These are phyloP conservation scores for Toxoplasma gondii DNA, from an alignment of 169 alveolate genomes.

Conservation along the genomic window DNA sequence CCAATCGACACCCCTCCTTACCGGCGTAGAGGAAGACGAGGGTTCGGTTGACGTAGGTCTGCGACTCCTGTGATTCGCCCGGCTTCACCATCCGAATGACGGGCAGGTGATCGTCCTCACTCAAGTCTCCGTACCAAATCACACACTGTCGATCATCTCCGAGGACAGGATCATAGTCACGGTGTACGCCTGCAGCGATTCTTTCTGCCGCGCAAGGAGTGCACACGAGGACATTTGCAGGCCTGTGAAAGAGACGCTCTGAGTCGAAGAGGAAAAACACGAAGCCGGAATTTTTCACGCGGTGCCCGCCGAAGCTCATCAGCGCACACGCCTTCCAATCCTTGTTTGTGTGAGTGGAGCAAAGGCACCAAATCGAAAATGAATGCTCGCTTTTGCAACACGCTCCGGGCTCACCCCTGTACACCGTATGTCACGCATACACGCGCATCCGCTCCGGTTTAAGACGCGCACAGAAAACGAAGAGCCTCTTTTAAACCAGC, in stretches of 20 bases:
- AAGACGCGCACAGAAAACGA: neutral
- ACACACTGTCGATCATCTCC: constrained; percentile 91
- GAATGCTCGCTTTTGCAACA: too few species aligned
- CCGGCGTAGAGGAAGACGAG: constrained; percentile 91
- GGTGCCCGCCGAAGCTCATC: too few species aligned
- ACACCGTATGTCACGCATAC: too few species aligned
- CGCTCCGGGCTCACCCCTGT: too few species aligned
- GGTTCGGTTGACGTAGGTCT: constrained; percentile 88
- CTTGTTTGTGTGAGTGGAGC: too few species aligned
- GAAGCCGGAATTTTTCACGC: too few species aligned
- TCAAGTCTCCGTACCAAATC: constrained; percentile 88
- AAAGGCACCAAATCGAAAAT: too few species aligned
- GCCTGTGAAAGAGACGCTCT: neutral
- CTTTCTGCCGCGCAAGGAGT: constrained; percentile 73
- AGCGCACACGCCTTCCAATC: too few species aligned
- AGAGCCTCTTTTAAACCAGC: neutral
- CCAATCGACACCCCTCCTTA: too few species aligned
- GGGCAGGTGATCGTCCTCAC: constrained; percentile 85
- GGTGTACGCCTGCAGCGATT: constrained; percentile 85
- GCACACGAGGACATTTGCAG: neutral
- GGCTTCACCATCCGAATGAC: constrained; percentile 85
- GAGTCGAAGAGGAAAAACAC: neutral
- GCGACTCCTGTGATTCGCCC: constrained; percentile 83
- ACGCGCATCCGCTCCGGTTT: neutral
- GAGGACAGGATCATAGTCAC: constrained; percentile 87